Percentiles rank a stretch among this genome's conserved stretches.
phyloP scores from a whole-genome alignment of 179 eudicot species.

The Silene vulgaris region DNA sequence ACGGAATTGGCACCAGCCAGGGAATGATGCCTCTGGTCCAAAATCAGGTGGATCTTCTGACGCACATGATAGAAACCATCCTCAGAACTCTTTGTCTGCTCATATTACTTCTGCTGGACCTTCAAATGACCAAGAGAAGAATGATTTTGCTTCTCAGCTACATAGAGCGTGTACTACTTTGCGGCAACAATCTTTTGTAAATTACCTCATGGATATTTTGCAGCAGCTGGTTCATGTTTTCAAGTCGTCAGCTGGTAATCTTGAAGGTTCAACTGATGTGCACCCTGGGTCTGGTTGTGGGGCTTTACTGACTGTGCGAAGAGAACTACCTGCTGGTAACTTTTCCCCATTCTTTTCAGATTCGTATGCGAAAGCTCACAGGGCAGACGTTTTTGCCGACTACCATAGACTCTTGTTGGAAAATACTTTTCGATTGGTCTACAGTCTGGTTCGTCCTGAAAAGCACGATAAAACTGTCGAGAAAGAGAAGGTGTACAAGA shows the following conservation, averaged over 20 bases:
- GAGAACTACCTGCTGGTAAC: constrained; percentile 97
- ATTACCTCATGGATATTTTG: constrained; percentile 94
- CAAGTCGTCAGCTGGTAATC: constrained; percentile 59
- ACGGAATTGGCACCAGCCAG: constrained; percentile 99
- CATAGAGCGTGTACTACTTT: constrained; percentile 79
- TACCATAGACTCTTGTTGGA: constrained; percentile 89
- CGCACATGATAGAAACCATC: constrained; percentile 50
- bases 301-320: constrained; percentile 74
- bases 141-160: constrained; percentile 68
- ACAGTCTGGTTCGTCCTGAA: constrained; percentile 94
- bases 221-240: constrained; percentile 90
- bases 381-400: constrained; percentile 80
- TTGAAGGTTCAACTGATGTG: constrained; percentile 52
- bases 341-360: constrained; percentile 97
- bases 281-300: constrained; percentile 93
- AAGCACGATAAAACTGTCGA: constrained; percentile 90
- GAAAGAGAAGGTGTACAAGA: constrained; percentile 73
- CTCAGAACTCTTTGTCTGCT: constrained; percentile 39
- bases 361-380: constrained; percentile 94
- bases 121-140: constrained; percentile 68
- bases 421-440: constrained; percentile 85
- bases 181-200: constrained; percentile 82
- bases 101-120: constrained; percentile 36
- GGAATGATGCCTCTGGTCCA: constrained; percentile 58
- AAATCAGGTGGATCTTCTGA: constrained; percentile 68